Conservation (phyloP, 1,284 basidiomycete species). For the Trichosporon coremiiforme region DNA sequence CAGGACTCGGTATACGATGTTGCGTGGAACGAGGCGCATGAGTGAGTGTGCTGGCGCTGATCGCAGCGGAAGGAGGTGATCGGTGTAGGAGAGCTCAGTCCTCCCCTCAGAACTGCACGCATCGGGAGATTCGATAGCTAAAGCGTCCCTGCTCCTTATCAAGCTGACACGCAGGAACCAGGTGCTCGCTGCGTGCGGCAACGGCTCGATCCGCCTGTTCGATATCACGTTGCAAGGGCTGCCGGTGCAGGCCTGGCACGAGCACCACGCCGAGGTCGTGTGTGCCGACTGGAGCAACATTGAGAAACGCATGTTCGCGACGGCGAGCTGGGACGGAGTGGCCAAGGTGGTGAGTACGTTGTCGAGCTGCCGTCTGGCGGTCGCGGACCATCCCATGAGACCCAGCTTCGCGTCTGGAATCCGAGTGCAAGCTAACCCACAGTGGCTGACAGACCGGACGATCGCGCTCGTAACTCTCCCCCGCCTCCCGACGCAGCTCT, state of each 20-base stretch:
- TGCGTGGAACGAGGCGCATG: constrained; percentile 90
- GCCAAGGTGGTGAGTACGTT: constrained; percentile 73
- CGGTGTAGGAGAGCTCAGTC: too few relatives aligned
- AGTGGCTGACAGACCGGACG: constrained; percentile 86
- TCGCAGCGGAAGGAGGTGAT: not conserved
- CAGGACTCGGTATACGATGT: constrained; percentile 91
- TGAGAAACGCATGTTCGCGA: constrained; percentile 84
- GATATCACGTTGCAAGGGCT: constrained; percentile 73
- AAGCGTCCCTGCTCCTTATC: too few relatives aligned
- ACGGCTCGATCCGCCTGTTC: constrained; percentile 89
- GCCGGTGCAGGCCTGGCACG: constrained; percentile 89
- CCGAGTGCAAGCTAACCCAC: constrained; percentile 6
- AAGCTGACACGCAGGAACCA: constrained; percentile 63
- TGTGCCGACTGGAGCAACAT: constrained; percentile 97
- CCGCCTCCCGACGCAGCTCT: constrained; percentile 67
- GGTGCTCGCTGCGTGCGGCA: constrained; percentile 82
- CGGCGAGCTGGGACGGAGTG: constrained; percentile 88
- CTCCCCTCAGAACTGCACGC: too few relatives aligned
- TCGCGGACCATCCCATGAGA: too few relatives aligned
- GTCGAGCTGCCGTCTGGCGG: too few relatives aligned
- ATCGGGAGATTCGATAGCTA: too few relatives aligned
- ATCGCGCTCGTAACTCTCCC: constrained; percentile 77
- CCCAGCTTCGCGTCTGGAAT: not conserved
- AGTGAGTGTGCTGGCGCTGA: constrained; percentile 61
- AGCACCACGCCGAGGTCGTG: constrained; percentile 89